Evolutionary conservation across 2,329 filamentous ascomycete species (phyloP).

Genomic region (Fusarium sp.): DNA sequence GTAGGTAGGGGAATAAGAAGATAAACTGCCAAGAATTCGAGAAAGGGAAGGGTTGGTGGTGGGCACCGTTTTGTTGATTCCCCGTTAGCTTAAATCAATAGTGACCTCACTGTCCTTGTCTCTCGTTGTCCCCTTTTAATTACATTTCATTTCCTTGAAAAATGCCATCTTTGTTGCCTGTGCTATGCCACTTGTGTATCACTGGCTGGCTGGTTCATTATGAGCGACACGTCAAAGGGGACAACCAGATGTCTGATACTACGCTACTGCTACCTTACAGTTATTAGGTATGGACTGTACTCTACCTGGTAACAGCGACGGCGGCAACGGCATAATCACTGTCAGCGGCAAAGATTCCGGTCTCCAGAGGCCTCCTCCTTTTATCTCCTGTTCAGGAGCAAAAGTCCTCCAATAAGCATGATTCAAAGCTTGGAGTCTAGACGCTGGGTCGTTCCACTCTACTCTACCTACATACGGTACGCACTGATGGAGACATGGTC

Average conservation of each 20-base stretch:
- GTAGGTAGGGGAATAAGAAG: not conserved
- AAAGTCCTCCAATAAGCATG: constrained; percentile 24
- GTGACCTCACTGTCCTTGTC: constrained; percentile 29
- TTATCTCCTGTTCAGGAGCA: constrained; percentile 7
- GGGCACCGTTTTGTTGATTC: constrained; percentile 26
- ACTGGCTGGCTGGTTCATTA: constrained; percentile 15
- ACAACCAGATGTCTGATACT: not conserved
- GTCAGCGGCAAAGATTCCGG: not conserved
- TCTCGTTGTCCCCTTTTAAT: constrained; percentile 8
- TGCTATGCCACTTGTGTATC: not conserved
- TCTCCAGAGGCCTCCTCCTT: constrained; percentile 33
- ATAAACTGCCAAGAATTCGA: constrained; percentile 25
- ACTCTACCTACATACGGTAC: not conserved
- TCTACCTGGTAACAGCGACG: not conserved
- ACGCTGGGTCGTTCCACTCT: not conserved
- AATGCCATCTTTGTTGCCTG: not conserved
- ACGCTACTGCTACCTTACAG: not conserved
- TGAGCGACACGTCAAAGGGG: constrained; percentile 24
- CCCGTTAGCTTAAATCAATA: not conserved
- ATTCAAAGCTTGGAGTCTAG: constrained; percentile 8
- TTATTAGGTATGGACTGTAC: not conserved
- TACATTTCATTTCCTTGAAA: constrained; percentile 27
- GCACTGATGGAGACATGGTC: not conserved
- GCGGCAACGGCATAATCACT: not conserved
- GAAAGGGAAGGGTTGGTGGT: constrained; percentile 16